These are phyloP conservation scores for Aureobasidium pullulans DNA, from an alignment of 2,329 filamentous ascomycete species.

Conservation along the genomic window DNA sequence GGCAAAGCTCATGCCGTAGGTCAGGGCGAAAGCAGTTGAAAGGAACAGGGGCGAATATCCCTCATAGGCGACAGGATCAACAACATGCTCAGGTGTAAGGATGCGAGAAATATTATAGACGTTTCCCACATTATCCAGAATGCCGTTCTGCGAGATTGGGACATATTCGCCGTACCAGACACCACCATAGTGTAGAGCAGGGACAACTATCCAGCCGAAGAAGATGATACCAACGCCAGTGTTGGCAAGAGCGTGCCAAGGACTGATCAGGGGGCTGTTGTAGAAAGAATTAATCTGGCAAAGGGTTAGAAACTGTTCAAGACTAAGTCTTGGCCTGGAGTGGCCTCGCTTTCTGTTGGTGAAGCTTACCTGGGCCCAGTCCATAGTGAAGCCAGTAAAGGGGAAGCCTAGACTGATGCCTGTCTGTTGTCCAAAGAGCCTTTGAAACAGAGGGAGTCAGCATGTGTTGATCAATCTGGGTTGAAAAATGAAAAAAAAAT, in stretches of 20 bases:
- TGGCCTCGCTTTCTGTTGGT: too few species aligned
- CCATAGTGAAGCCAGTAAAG: too few species aligned
- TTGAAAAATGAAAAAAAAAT: too few species aligned
- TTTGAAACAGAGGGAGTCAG: too few species aligned
- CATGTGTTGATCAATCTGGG: too few species aligned
- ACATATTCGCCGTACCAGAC: conserved; percentile 75
- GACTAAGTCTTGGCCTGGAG: too few species aligned
- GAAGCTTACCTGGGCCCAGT: too few species aligned
- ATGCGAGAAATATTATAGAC: too few species aligned
- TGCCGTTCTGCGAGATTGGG: conserved; percentile 74
- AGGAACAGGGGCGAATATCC: conserved; percentile 77
- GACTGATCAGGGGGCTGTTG: conserved; percentile 52
- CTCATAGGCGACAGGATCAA: conserved; percentile 67
- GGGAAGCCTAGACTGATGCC: too few species aligned
- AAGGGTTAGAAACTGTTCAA: too few species aligned
- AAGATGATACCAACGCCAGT: conserved; percentile 19
- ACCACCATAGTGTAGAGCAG: conserved; percentile 54
- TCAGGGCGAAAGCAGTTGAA: conserved; percentile 79
- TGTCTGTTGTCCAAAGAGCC: too few species aligned
- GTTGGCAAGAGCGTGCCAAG: conserved; percentile 30
- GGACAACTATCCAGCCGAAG: conserved; percentile 20
- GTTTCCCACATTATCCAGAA: too few species aligned
- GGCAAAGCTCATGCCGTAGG: conserved; percentile 80
- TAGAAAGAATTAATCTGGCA: conserved; percentile 69
- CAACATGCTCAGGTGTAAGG: conserved; percentile 68